phyloP scores from a whole-genome alignment of 345 rosid species.

The Xanthoceras sorbifolium region DNA sequence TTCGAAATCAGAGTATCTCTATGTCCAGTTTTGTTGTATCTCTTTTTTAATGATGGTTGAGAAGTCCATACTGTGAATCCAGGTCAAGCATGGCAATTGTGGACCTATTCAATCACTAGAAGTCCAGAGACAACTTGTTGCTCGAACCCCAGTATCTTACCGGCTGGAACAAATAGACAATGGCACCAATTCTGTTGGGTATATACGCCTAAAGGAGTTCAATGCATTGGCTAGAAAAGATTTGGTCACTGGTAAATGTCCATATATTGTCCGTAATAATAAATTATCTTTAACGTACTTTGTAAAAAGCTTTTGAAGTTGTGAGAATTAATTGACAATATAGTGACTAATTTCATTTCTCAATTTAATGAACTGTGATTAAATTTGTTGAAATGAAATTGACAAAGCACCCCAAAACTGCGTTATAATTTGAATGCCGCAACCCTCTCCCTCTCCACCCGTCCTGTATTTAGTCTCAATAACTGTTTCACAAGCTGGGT shows the following conservation, averaged over 20 bases:
- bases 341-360: background rate
- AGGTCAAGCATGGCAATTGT: constrained; percentile 93
- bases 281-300: background rate
- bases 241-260: constrained; percentile 69
- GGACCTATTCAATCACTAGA: constrained; percentile 68
- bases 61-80: constrained; percentile 18
- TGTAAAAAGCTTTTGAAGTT: background rate
- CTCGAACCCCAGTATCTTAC: constrained; percentile 82
- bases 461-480: background rate
- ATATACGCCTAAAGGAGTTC: constrained; percentile 87
- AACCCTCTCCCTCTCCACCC: background rate
- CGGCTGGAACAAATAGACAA: constrained; percentile 76
- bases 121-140: constrained; percentile 83
- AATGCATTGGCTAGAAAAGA: constrained; percentile 94
- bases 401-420: background rate
- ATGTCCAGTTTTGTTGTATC: background rate
- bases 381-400: background rate
- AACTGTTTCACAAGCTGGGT: background rate
- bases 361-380: background rate
- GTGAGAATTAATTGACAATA: background rate
- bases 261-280: constrained; percentile 5
- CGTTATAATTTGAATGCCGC: background rate
- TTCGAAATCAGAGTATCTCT: background rate
- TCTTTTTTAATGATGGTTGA: background rate
- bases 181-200: constrained; percentile 66